Base-by-base conservation (phyloP, 2,329 filamentous ascomycete genomes). In the Sarocladium kiliense region DNA sequence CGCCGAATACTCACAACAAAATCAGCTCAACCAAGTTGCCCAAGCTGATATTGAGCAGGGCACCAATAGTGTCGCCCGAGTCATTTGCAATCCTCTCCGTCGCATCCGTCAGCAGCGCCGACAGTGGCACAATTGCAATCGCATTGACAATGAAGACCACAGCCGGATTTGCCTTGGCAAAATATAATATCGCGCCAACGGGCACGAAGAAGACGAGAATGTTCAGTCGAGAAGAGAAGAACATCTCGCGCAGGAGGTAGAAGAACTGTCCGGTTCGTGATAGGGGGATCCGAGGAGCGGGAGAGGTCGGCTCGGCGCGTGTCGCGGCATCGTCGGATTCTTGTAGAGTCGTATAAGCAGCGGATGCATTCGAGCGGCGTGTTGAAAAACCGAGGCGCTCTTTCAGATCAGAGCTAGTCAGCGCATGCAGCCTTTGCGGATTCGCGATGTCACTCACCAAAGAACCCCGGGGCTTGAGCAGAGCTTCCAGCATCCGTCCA, bases 141-240 rank as follows among this genome's bases (percentile, higher is more conserved):
- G 80, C 79, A 59, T 86, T 86, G 66, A 82, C 75, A 50, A 76
- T 74, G 62, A 86, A 86, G 50, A 82, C 68, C 7, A 74, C 53
- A 12, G 73, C 63, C 7, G 73, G 72, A 19, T 65, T 68, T 10
- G 69, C 53, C 25, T 66, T 41, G 7, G 65, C 56, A 14, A 71
- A 58, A 57, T 86, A 76, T 36, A 78, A 74, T 16, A 76, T 79
- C 44, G 89, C 82, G 58, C 86, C 87, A 47, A 86, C 73, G 1
- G 87, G 87, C n/a, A 89, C 85, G 62, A 89, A 89, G 36, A 89
- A 67, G 53, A 89, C 75, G 49, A 89, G 71, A 47, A 84, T 61
- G 61, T 89, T 89, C 68, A 89, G 69, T 74, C 79, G 84, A 62
- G 68, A 70, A 0, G 63, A 65, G 23, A 64, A 62, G 10, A 71